A percentile compares a stretch with the other conserved stretches of the same genome.
phyloP scores from a whole-genome alignment of 768 basidiomycete species.

The Clitopilus passeckerianus region DNA sequence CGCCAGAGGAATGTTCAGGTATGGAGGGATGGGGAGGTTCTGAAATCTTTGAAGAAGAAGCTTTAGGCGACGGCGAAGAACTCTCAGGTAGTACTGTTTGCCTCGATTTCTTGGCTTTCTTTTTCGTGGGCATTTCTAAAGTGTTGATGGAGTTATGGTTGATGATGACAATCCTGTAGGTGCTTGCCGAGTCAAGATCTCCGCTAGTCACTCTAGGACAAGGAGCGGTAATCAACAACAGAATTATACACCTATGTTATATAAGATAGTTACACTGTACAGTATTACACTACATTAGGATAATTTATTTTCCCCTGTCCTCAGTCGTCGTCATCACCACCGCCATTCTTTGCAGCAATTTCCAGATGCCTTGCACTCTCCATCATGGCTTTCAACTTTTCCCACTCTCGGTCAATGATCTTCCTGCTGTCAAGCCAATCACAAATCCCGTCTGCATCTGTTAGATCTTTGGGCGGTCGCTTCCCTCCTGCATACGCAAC shows the following conservation, averaged over 20 bases:
- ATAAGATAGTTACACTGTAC: too few species aligned
- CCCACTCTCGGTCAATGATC: slow-evolving; percentile 67
- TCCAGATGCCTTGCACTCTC: slow-evolving; percentile 67
- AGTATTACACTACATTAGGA: slow-evolving; percentile 1
- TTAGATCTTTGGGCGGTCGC: slow-evolving; percentile 60
- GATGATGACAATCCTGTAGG: too few species aligned
- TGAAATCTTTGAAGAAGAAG: slow-evolving; percentile 7
- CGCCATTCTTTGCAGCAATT: slow-evolving; percentile 38
- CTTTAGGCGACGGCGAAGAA: slow-evolving; percentile 20
- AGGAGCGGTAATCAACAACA: too few species aligned
- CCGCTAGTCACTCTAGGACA: too few species aligned
- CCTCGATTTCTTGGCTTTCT: slow-evolving; percentile 21
- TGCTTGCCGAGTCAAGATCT: too few species aligned
- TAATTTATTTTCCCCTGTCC: background rate
- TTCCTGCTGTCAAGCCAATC: slow-evolving; percentile 75
- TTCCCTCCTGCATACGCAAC: slow-evolving; percentile 50
- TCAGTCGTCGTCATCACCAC: slow-evolving; percentile 22
- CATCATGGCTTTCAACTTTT: slow-evolving; percentile 68
- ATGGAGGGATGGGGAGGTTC: background rate
- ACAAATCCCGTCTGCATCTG: slow-evolving; percentile 74
- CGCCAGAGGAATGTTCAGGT: slow-evolving; percentile 11
- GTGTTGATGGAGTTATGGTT: background rate
- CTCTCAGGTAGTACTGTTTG: slow-evolving; percentile 40
- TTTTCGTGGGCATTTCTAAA: slow-evolving; percentile 11
- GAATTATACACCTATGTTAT: too few species aligned